Percentiles rank a stretch among this genome's conserved stretches.
phyloP scores from a whole-genome alignment of 2,329 filamentous ascomycete species.

The Fusarium acutatum region DNA sequence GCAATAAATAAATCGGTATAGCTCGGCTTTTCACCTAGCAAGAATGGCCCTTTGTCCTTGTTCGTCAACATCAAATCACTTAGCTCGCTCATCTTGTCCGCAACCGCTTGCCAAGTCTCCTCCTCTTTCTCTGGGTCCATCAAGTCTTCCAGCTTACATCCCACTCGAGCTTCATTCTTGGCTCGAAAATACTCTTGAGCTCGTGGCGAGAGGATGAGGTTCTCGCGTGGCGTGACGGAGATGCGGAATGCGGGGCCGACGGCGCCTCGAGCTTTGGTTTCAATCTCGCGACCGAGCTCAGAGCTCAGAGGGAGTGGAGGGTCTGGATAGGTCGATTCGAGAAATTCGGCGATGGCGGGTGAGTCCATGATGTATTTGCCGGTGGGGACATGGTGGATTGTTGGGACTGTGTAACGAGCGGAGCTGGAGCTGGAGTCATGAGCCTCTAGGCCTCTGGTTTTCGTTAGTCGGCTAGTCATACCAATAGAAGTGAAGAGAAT shows the following conservation, averaged over 20 bases:
- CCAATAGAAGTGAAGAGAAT: too few species aligned
- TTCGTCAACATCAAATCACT: not conserved
- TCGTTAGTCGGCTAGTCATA: not conserved
- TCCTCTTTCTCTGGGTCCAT: not conserved
- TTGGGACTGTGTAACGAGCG: not conserved
- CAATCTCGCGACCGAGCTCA: not conserved
- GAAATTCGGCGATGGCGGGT: not conserved
- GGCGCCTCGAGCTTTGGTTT: not conserved
- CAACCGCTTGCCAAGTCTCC: not conserved
- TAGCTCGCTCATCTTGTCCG: not conserved
- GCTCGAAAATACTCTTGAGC: conserved; percentile 11
- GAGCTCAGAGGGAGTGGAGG: not conserved
- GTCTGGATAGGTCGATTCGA: not conserved
- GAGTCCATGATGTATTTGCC: conserved; percentile 5
- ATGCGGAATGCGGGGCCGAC: not conserved
- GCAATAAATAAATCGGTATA: conserved; percentile 17
- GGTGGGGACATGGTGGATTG: not conserved
- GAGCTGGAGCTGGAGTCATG: not conserved
- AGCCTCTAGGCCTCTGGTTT: not conserved
- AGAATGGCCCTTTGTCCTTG: not conserved
- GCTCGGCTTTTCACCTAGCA: not conserved
- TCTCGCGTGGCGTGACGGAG: not conserved
- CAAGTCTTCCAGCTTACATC: not conserved
- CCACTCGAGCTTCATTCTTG: not conserved
- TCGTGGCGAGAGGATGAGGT: conserved; percentile 1